Conservation (phyloP, 495 filamentous ascomycete species). For the Daldinia decipiens region DNA sequence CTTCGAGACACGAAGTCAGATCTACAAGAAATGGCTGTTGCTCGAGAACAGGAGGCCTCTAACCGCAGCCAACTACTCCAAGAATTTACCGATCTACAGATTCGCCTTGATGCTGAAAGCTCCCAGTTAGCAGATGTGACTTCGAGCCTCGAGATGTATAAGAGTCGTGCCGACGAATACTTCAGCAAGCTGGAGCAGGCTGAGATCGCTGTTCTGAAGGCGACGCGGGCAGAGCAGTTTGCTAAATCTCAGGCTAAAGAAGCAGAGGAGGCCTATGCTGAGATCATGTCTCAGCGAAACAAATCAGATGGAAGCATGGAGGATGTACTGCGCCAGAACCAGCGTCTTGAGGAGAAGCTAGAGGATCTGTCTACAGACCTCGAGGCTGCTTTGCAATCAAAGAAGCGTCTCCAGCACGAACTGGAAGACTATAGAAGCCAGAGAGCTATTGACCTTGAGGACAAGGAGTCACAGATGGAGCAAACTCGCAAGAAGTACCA, state of each 20-base stretch:
- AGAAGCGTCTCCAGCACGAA: slow-evolving; percentile 96
- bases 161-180: slow-evolving; percentile 93
- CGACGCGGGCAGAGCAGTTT: slow-evolving; percentile 90
- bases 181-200: slow-evolving; percentile 98
- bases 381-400: slow-evolving; percentile 84
- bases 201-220: slow-evolving; percentile 94
- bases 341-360: slow-evolving; percentile 87
- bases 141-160: slow-evolving; percentile 88
- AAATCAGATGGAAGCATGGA: slow-evolving; percentile 89
- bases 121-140: slow-evolving; percentile 86
- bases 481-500: slow-evolving; percentile 98
- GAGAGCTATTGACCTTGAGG: slow-evolving; percentile 94
- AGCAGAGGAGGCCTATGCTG: slow-evolving; percentile 88
- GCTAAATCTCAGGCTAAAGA: slow-evolving; percentile 88
- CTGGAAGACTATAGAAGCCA: slow-evolving; percentile 97
- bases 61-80: slow-evolving; percentile 88
- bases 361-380: slow-evolving; percentile 94
- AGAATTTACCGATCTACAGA: slow-evolving; percentile 94
- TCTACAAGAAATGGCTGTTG: slow-evolving; percentile 77
- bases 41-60: slow-evolving; percentile 83
- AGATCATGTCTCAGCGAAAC: slow-evolving; percentile 91
- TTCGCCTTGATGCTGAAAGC: slow-evolving; percentile 87
- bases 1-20: slow-evolving; percentile 86
- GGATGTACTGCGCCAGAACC: slow-evolving; percentile 88
- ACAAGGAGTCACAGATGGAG: slow-evolving; percentile 95